A percentile compares a stretch with the other conserved stretches of the same genome.
phyloP scores from a whole-genome alignment of 179 eudicot genomes.

The Spergularia azorica region DNA sequence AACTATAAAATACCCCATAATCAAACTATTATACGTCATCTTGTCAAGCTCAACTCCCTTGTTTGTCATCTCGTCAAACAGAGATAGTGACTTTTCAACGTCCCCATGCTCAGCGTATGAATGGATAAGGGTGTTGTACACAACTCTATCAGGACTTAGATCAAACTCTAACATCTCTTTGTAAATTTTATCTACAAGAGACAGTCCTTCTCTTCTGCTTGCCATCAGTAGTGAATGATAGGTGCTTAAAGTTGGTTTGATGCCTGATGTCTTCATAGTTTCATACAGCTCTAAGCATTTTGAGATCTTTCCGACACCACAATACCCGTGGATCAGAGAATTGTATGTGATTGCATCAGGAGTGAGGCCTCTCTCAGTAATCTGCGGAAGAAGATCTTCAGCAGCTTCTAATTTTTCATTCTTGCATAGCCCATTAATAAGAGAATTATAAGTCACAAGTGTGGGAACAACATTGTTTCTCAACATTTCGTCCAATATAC shows the following conservation, averaged over 20 bases:
- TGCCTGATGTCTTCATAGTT: constrained; percentile 52
- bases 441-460: constrained; percentile 67
- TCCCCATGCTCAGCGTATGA: constrained; percentile 56
- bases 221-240: constrained; percentile 55
- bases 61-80: constrained; percentile 53
- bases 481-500: constrained; percentile 58
- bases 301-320: constrained; percentile 38
- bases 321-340: constrained; percentile 58
- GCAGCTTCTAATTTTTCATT: constrained; percentile 66
- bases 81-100: constrained; percentile 43
- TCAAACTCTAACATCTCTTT: constrained; percentile 55
- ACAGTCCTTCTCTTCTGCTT: constrained; percentile 38
- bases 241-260: constrained; percentile 68
- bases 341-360: constrained; percentile 76
- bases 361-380: constrained; percentile 46
- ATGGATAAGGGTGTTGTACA: constrained; percentile 63
- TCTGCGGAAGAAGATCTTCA: constrained; percentile 45
- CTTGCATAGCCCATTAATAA: constrained; percentile 66
- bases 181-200: constrained; percentile 45
- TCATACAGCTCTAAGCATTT: constrained; percentile 61
- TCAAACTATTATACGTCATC: constrained; percentile 72
- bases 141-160: constrained; percentile 55
- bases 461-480: constrained; percentile 51
- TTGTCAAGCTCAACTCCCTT: constrained; percentile 51
- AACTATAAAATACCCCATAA: constrained; percentile 47